Percentiles rank a stretch among this genome's conserved stretches.
Conservation (phyloP, 192 early-diverging fungal species). For the Podochytrium sp. region DNA sequence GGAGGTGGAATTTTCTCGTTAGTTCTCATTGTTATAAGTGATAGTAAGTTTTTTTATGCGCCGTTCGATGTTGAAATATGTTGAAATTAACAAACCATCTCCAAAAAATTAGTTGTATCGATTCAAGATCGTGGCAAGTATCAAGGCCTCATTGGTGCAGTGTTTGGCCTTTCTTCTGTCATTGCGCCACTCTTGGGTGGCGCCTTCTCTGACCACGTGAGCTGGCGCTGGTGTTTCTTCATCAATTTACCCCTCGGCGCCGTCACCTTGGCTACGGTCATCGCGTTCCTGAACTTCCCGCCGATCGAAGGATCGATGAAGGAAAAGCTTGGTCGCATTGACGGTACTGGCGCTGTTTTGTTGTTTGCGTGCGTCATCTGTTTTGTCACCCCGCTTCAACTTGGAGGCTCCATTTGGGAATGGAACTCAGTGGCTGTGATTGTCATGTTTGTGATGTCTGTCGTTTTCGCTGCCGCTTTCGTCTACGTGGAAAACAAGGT, state of each 20-base stretch:
- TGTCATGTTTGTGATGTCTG: slow-evolving; percentile 69
- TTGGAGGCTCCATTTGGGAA: slow-evolving; percentile 69
- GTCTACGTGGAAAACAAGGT: slow-evolving; percentile 62
- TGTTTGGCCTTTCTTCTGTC: slow-evolving; percentile 78
- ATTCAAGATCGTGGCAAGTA: slow-evolving; percentile 60
- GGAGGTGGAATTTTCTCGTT: slow-evolving; percentile 80
- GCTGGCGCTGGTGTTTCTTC: slow-evolving; percentile 69
- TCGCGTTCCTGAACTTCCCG: slow-evolving; percentile 66
- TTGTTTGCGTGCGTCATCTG: slow-evolving; percentile 8
- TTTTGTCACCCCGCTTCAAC: slow-evolving; percentile 56
- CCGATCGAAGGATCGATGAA: slow-evolving; percentile 46
- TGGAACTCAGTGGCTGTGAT: slow-evolving; percentile 63
- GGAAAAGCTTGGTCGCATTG: slow-evolving; percentile 71
- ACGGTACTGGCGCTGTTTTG: slow-evolving; percentile 60
- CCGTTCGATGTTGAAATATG: not conserved
- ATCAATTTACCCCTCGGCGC: slow-evolving; percentile 74
- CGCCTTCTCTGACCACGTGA: slow-evolving; percentile 67
- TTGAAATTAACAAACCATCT: not conserved
- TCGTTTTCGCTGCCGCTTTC: slow-evolving; percentile 61
- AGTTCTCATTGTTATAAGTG: slow-evolving; percentile 80
- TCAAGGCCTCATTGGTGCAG: slow-evolving; percentile 77
- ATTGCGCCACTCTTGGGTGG: slow-evolving; percentile 88
- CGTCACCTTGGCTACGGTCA: slow-evolving; percentile 57
- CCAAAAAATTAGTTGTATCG: slow-evolving; percentile 31
- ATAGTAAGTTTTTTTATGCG: slow-evolving; percentile 35